Conservation (phyloP, 2,329 filamentous ascomycete species). For the Teratosphaeria viscida region DNA sequence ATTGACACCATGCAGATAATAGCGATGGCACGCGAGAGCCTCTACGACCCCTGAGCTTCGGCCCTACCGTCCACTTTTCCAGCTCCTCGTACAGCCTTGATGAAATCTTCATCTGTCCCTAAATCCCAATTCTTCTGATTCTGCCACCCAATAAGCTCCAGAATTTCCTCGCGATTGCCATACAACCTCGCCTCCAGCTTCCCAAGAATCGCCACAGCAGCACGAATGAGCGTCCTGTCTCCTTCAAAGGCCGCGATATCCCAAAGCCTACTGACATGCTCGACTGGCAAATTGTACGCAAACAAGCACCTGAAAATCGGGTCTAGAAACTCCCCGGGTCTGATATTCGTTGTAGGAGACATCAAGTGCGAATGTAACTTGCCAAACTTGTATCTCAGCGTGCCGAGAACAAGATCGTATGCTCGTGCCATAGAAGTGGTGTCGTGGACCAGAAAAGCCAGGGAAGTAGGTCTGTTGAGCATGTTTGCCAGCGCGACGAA, state of each 20-base stretch:
- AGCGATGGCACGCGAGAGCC: background rate
- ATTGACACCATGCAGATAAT: background rate
- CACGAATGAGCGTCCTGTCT: constrained; percentile 59
- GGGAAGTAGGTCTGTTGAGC: constrained; percentile 62
- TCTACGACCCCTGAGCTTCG: constrained; percentile 1
- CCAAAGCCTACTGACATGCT: constrained; percentile 56
- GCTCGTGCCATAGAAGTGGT: constrained; percentile 56
- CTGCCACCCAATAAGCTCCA: constrained; percentile 35
- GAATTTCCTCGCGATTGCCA: constrained; percentile 32
- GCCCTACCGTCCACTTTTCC: constrained; percentile 23
- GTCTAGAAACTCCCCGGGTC: constrained; percentile 28
- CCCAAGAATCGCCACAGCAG: constrained; percentile 56
- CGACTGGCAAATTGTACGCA: constrained; percentile 27
- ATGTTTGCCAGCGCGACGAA: constrained; percentile 68
- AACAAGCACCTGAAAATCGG: constrained; percentile 24
- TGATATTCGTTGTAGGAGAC: constrained; percentile 22
- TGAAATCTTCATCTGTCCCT: constrained; percentile 31
- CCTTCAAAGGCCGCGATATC: constrained; percentile 78
- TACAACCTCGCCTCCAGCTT: constrained; percentile 43
- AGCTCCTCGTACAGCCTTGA: constrained; percentile 26
- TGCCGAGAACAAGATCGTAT: constrained; percentile 59
- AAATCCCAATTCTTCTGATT: constrained; percentile 22
- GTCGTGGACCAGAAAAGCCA: constrained; percentile 67
- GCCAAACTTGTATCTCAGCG: constrained; percentile 53
- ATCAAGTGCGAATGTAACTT: constrained; percentile 55